Conservation (phyloP, 331 rosid species). For the Quercus lobata region DNA sequence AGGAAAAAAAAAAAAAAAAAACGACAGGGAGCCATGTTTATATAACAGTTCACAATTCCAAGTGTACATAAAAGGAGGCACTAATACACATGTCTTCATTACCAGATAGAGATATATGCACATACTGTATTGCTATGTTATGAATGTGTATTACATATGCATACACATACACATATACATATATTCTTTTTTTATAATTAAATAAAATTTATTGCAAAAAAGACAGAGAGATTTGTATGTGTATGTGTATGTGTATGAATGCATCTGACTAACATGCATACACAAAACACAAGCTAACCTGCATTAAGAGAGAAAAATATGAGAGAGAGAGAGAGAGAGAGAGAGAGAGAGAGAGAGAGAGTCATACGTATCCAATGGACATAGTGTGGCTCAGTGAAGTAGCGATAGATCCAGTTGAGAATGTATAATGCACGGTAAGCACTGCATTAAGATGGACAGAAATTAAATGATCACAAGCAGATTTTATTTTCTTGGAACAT, state of each 20-base stretch:
- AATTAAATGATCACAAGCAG: background rate
- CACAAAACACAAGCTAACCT: background rate
- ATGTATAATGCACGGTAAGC: constrained; percentile 80
- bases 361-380: constrained; percentile 83
- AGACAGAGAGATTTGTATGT: background rate
- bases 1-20: background rate
- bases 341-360: constrained; percentile 36
- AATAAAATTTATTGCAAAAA: background rate
- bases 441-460: constrained; percentile 52
- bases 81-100: background rate
- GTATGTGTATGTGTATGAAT: background rate
- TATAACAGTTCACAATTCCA: background rate
- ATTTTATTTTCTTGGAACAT: background rate
- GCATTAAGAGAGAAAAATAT: background rate
- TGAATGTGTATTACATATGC: no score
- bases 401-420: constrained; percentile 87
- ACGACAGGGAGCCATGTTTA: background rate
- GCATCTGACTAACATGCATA: background rate
- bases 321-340: constrained; percentile 36
- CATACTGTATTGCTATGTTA: background rate
- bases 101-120: background rate
- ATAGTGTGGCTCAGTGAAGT: constrained; percentile 72
- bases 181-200: background rate
- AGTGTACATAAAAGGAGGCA: background rate
- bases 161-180: background rate